Conservation (phyloP, 306 rosid genomes). For the Sindora glabra region DNA sequence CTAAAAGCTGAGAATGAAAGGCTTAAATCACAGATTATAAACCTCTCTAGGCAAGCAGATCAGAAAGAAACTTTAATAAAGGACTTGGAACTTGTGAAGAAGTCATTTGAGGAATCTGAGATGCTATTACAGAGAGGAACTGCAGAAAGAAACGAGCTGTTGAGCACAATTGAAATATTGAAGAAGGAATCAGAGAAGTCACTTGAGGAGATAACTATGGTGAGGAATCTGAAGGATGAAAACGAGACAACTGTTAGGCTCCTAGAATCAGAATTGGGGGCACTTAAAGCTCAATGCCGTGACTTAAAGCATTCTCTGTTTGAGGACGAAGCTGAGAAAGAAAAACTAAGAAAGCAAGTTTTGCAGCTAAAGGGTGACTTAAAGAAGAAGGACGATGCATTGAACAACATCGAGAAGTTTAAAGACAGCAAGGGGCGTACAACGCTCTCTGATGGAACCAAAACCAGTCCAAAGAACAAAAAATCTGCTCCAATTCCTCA, state of each 20-base stretch:
- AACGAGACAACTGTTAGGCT: slow-evolving; percentile 29
- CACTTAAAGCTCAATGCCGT: slow-evolving; percentile 43
- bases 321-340: slow-evolving; percentile 72
- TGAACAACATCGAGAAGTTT: slow-evolving; percentile 38
- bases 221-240: slow-evolving; percentile 43
- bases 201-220: slow-evolving; percentile 35
- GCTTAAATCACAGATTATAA: slow-evolving; percentile 36
- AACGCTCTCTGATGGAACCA: slow-evolving; percentile 34
- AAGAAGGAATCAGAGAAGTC: slow-evolving; percentile 56
- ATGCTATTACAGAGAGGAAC: slow-evolving; percentile 32
- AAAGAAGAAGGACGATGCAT: slow-evolving; percentile 61
- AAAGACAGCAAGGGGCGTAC: slow-evolving; percentile 43
- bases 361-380: slow-evolving; percentile 49
- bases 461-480: slow-evolving; percentile 32
- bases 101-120: slow-evolving; percentile 49
- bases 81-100: slow-evolving; percentile 53
- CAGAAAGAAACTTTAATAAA: slow-evolving; percentile 27
- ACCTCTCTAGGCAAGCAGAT: slow-evolving; percentile 39
- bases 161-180: slow-evolving; percentile 35
- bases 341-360: slow-evolving; percentile 57
- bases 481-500: slow-evolving; percentile 34
- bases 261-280: slow-evolving; percentile 54
- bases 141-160: slow-evolving; percentile 51
- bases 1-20: slow-evolving; percentile 52
- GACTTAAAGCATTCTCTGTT: slow-evolving; percentile 43